These are phyloP conservation scores for Daldinia concentrica DNA, from an alignment of 495 filamentous ascomycete species.

Conservation along the genomic window DNA sequence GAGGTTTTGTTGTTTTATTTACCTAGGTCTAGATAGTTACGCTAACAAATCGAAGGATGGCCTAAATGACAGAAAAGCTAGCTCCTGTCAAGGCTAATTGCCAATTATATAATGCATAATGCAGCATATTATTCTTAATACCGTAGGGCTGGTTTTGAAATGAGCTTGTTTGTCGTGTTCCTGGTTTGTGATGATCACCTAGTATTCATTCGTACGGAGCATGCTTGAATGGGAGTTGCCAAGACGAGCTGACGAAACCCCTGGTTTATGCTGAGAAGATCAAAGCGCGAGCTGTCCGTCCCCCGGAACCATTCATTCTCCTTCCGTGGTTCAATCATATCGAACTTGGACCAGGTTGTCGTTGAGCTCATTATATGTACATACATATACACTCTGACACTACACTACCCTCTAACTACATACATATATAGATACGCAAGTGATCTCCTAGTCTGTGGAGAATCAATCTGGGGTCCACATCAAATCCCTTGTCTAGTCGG, in stretches of 20 bases:
- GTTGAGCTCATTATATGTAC: background rate
- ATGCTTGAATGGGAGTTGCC: conserved; percentile 1
- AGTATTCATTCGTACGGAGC: background rate
- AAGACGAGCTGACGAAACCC: conserved; percentile 25
- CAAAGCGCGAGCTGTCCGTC: conserved; percentile 22
- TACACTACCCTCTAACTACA: conserved; percentile 1
- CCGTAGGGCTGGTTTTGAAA: background rate
- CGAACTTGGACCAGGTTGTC: background rate
- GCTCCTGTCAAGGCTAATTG: background rate
- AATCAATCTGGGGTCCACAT: background rate
- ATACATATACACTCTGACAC: no score
- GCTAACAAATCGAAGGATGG: no score
- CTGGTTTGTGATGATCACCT: background rate
- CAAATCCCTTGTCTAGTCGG: background rate
- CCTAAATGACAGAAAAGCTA: background rate
- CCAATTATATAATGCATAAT: background rate
- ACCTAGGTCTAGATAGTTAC: no score
- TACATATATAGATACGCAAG: conserved; percentile 18
- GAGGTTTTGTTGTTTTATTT: no score
- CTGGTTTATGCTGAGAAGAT: conserved; percentile 10
- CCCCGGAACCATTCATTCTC: conserved; percentile 21
- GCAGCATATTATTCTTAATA: background rate
- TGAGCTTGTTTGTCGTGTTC: background rate
- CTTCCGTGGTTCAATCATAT: conserved; percentile 20
- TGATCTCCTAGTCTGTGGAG: conserved; percentile 7